Percentiles rank a stretch among this genome's conserved stretches.
These are phyloP conservation scores for Panicum hallii DNA, from an alignment of 202 grass and related monocot species.

Conservation along the genomic window DNA sequence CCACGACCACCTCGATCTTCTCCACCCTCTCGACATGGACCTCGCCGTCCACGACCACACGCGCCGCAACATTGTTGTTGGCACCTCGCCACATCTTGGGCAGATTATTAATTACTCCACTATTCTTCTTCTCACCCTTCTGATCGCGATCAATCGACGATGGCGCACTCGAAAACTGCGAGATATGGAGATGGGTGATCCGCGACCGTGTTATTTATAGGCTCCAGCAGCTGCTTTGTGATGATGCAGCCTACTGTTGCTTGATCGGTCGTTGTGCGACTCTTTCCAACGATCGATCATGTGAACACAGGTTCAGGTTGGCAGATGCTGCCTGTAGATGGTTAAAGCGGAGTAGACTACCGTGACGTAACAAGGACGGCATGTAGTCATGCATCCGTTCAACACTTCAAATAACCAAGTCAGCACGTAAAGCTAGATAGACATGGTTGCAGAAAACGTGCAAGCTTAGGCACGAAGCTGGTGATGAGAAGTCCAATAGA, in stretches of 20 bases:
- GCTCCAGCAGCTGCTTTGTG: background rate
- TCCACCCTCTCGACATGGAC: constrained; percentile 13
- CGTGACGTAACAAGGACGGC: background rate
- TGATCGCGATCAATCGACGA: background rate
- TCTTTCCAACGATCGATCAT: background rate
- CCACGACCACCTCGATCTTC: background rate
- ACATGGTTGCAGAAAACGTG: background rate
- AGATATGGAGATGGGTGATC: background rate
- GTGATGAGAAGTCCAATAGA: background rate
- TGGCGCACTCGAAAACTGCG: background rate
- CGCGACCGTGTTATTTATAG: background rate
- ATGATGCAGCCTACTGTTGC: background rate
- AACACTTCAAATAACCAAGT: background rate
- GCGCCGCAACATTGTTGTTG: background rate
- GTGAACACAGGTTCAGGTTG: background rate
- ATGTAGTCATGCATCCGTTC: background rate
- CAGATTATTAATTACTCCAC: background rate
- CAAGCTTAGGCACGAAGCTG: background rate
- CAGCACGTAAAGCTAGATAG: background rate
- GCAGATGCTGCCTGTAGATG: background rate
- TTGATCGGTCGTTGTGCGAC: background rate
- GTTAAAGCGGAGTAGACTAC: background rate
- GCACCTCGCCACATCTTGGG: background rate
- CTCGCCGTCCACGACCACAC: background rate
- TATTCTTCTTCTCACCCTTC: background rate